Conservation (phyloP, 139 green algal species). For the Micractinium conductrix region DNA sequence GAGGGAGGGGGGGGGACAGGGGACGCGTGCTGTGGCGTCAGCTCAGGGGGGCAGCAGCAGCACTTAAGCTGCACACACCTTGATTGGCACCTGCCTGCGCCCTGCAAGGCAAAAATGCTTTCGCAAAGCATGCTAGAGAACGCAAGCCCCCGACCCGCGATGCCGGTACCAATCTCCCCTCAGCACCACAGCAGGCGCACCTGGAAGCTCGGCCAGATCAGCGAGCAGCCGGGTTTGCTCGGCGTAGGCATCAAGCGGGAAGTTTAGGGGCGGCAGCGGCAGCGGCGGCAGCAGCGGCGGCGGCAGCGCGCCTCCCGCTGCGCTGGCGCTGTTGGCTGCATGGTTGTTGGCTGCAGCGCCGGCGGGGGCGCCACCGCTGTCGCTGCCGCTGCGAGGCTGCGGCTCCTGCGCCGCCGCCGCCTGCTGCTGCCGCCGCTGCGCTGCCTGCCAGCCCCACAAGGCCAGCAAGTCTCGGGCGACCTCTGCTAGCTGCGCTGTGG, state of each 20-base stretch:
- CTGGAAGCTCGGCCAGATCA: background rate
- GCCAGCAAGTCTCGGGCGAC: slow-evolving; percentile 18
- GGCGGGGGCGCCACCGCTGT: background rate
- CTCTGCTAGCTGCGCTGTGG: background rate
- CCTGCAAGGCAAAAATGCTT: background rate
- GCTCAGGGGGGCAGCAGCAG: background rate
- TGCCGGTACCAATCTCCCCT: no score
- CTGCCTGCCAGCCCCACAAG: slow-evolving; percentile 23
- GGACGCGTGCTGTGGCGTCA: background rate
- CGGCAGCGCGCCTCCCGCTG: background rate
- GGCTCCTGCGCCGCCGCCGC: background rate
- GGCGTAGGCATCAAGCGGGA: background rate
- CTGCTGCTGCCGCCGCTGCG: background rate
- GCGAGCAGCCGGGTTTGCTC: background rate
- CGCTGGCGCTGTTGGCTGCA: no score
- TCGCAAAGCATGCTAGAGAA: background rate
- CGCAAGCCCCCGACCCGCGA: no score
- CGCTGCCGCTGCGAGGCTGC: background rate
- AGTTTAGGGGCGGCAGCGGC: slow-evolving; percentile 1
- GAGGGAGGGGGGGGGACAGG: background rate
- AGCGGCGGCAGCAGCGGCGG: background rate
- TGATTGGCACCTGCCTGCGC: background rate
- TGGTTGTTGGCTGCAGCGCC: no score
- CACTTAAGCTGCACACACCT: background rate
- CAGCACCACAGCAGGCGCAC: background rate